Percentiles rank a stretch among this genome's conserved stretches.
Conservation (phyloP, 176 grass and related monocot species). For the Tillandsia leiboldiana region DNA sequence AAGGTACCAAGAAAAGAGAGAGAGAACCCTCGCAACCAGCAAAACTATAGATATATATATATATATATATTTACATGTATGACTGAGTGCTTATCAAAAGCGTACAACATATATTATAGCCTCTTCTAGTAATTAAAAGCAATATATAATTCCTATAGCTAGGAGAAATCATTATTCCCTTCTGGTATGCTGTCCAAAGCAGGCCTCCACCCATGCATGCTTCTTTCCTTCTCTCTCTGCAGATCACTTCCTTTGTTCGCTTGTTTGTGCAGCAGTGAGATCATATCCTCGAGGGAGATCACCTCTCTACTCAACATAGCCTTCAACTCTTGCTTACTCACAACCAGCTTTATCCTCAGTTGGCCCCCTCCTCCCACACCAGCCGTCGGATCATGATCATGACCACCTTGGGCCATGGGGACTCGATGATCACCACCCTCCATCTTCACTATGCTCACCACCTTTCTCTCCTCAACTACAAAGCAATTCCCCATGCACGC, state of each 20-base stretch:
- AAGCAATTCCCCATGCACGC: conserved; percentile 59
- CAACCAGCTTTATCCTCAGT: conserved; percentile 59
- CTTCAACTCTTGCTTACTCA: conserved; percentile 60
- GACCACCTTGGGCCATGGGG: conserved; percentile 1
- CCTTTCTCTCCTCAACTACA: conserved; percentile 23
- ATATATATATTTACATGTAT: conserved; percentile 17
- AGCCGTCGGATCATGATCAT: conserved; percentile 6
- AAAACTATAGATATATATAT: conserved; percentile 19
- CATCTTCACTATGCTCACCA: conserved; percentile 34
- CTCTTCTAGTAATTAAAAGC: neutral
- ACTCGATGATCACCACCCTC: conserved; percentile 13
- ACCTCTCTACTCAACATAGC: conserved; percentile 40
- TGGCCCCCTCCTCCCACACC: conserved; percentile 18
- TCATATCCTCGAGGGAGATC: conserved; percentile 32
- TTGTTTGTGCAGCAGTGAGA: conserved; percentile 28
- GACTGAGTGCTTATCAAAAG: neutral
- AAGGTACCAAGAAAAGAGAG: conserved; percentile 12
- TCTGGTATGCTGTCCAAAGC: conserved; percentile 67
- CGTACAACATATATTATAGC: neutral
- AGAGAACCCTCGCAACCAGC: conserved; percentile 33
- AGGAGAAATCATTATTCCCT: conserved; percentile 29
- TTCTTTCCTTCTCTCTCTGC: conserved; percentile 5
- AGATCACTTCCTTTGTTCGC: neutral
- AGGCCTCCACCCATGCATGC: conserved; percentile 40
- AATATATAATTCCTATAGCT: neutral